These are phyloP conservation scores for Wickerhamiella allomyrinae DNA, from an alignment of 805 yeast genomes.

Conservation along the genomic window DNA sequence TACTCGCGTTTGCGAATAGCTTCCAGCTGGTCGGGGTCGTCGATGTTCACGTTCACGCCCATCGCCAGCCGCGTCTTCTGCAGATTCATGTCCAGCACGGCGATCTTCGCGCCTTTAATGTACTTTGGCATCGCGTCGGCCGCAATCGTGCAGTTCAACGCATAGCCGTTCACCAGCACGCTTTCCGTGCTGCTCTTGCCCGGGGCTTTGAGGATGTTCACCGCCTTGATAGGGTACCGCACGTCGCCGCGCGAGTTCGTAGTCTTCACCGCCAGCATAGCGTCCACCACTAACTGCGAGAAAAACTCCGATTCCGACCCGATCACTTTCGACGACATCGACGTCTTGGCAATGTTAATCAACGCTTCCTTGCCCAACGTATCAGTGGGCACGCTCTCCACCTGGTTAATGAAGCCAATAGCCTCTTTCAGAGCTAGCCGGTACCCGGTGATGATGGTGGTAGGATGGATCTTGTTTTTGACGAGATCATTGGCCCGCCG, in stretches of 20 bases:
- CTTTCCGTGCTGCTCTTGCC: conserved; percentile 89
- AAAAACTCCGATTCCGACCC: conserved; percentile 90
- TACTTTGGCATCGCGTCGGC: conserved; percentile 88
- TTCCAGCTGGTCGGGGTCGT: conserved; percentile 94
- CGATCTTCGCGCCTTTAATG: conserved; percentile 59
- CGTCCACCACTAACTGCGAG: conserved; percentile 82
- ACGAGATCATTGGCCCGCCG: conserved; percentile 90
- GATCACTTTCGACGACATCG: conserved; percentile 93
- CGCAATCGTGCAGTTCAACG: conserved; percentile 91
- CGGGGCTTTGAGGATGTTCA: conserved; percentile 88
- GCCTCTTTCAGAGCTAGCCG: conserved; percentile 90
- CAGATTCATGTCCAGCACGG: conserved; percentile 78
- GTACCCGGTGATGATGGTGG: conserved; percentile 94
- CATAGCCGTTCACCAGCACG: conserved; percentile 80
- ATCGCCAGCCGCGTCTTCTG: conserved; percentile 96
- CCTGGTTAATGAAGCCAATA: conserved; percentile 69
- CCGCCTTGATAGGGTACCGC: conserved; percentile 82
- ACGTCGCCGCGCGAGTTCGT: conserved; percentile 70
- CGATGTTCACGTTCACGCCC: conserved; percentile 94
- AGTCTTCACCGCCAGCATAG: conserved; percentile 89
- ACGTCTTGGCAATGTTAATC: conserved; percentile 85
- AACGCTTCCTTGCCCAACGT: conserved; percentile 68
- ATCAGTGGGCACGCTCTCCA: conserved; percentile 67
- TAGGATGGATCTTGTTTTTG: conserved; percentile 88
- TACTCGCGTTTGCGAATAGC: conserved; percentile 79